These are phyloP conservation scores for Clavariopsis aquatica DNA, from an alignment of 495 filamentous ascomycete genomes.

Conservation along the genomic window DNA sequence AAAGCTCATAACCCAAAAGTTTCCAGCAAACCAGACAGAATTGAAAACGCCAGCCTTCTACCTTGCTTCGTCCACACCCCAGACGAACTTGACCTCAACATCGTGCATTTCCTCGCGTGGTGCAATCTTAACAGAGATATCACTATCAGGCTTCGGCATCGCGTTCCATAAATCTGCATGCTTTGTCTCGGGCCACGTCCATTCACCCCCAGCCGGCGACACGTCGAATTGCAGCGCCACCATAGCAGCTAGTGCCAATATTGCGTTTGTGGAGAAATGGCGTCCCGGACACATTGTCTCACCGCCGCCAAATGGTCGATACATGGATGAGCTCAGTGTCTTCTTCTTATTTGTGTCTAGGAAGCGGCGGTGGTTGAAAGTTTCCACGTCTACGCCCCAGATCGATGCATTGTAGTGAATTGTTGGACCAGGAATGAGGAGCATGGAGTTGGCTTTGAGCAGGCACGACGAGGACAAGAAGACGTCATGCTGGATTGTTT, in stretches of 20 bases:
- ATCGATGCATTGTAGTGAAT: conserved; percentile 4
- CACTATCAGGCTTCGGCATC: conserved; percentile 15
- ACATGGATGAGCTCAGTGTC: neutral
- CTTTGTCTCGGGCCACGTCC: neutral
- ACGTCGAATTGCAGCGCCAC: conserved; percentile 10
- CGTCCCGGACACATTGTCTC: conserved; percentile 18
- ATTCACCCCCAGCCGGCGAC: neutral
- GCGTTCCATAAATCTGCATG: conserved; percentile 19
- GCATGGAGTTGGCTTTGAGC: conserved; percentile 12
- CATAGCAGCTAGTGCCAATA: conserved; percentile 12
- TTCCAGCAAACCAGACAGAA: no score
- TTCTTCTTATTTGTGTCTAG: neutral
- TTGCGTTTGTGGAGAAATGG: conserved; percentile 14
- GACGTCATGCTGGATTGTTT: conserved; percentile 1
- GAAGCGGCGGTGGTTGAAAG: conserved; percentile 20
- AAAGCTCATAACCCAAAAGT: no score
- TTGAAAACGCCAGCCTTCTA: no score
- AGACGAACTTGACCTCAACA: conserved; percentile 19
- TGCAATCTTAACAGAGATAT: conserved; percentile 1
- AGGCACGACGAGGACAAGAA: conserved; percentile 8
- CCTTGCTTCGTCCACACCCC: no score
- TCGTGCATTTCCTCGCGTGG: neutral
- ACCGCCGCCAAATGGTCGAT: conserved; percentile 16
- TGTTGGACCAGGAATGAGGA: conserved; percentile 18
- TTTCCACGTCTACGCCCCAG: conserved; percentile 7